phyloP scores from a whole-genome alignment of 2,329 filamentous ascomycete species.

The Trichophyton equinum region DNA sequence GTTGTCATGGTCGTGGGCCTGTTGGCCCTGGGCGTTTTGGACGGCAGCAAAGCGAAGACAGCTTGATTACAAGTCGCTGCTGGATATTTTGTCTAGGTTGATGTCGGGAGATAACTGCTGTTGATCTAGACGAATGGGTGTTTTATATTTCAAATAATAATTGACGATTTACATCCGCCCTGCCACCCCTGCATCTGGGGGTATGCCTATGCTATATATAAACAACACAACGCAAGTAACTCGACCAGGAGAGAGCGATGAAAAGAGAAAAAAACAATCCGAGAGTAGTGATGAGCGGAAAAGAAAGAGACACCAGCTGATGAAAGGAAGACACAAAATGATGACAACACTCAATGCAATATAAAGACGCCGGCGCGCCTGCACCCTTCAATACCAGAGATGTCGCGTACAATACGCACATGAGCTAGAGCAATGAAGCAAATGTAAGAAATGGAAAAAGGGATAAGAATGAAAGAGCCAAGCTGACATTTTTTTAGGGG shows the following conservation, averaged over 20 bases:
- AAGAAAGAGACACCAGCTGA: neutral
- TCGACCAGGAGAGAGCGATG: neutral
- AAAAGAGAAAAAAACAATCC: neutral
- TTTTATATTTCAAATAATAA: constrained; percentile 1
- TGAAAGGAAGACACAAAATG: neutral
- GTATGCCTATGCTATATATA: neutral
- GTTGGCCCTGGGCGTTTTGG: constrained; percentile 6
- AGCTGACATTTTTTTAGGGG: neutral
- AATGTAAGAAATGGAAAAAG: neutral
- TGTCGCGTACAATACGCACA: neutral
- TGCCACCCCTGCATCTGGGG: neutral
- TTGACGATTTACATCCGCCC: neutral
- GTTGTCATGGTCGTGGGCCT: constrained; percentile 26
- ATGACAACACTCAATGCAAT: constrained; percentile 1
- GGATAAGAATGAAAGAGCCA: neutral
- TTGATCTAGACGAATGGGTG: neutral
- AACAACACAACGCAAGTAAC: neutral
- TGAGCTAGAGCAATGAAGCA: neutral
- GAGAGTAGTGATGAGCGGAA: neutral
- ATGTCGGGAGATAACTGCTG: neutral
- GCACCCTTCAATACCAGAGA: neutral
- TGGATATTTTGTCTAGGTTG: neutral
- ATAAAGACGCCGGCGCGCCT: neutral
- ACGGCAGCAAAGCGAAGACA: neutral
- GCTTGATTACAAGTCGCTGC: neutral